These are phyloP conservation scores for Closterium sp. DNA, from an alignment of 139 green algal genomes.

Conservation along the genomic window DNA sequence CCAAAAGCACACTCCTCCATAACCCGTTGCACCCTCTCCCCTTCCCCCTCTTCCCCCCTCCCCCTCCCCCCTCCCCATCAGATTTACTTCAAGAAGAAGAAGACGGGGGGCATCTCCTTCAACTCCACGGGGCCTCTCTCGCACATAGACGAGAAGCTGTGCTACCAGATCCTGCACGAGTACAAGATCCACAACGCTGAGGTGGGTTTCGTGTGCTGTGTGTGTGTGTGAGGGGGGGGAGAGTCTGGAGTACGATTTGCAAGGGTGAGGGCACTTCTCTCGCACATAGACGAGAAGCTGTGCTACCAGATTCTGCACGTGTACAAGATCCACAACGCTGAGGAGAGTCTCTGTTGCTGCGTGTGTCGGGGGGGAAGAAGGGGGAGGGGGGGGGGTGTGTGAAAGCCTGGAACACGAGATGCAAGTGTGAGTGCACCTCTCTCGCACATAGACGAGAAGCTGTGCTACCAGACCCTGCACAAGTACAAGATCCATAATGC, in stretches of 20 bases:
- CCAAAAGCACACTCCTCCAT: too few species aligned
- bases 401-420: neutral
- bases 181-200: constrained; percentile 94
- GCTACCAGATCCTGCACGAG: constrained; percentile 83
- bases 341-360: constrained; percentile 42
- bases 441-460: constrained; percentile 87
- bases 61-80: constrained; percentile 10
- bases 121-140: constrained; percentile 80
- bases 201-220: neutral
- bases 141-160: constrained; percentile 88
- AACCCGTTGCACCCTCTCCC: too few species aligned
- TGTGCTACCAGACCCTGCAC: constrained; percentile 81
- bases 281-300: constrained; percentile 89
- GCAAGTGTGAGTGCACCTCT: constrained; percentile 33
- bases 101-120: constrained; percentile 90
- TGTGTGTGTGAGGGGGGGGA: too few species aligned
- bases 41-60: too few species aligned
- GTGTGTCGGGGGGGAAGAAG: neutral
- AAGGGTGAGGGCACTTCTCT: too few species aligned
- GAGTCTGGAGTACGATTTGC: too few species aligned
- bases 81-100: constrained; percentile 95
- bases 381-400: too few species aligned
- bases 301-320: constrained; percentile 83
- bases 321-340: constrained; percentile 92
- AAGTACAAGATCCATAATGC: constrained; percentile 91